A percentile compares a stretch with the other conserved stretches of the same genome.
phyloP scores from a whole-genome alignment of 208 protist genomes.

The Trichomonas vaginalis region DNA sequence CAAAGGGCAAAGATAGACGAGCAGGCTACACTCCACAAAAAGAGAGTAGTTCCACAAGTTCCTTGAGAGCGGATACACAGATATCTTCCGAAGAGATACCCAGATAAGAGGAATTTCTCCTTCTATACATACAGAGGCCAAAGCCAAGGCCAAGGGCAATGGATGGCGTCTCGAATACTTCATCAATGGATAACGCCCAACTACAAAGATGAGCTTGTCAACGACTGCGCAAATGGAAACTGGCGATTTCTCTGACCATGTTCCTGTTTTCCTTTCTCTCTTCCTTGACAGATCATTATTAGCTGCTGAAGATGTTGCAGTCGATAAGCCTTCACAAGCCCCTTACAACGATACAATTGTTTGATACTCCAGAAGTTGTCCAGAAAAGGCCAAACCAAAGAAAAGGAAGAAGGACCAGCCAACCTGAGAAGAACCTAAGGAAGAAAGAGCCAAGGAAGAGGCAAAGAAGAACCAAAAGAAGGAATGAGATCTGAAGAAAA shows the following conservation, averaged over 20 bases:
- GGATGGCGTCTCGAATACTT: background rate
- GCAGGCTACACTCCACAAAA: constrained; percentile 9
- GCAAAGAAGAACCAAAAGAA: too few species aligned
- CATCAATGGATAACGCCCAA: background rate
- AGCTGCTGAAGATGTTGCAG: background rate
- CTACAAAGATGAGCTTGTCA: background rate
- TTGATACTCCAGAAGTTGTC: background rate
- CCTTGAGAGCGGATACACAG: background rate
- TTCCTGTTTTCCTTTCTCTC: background rate
- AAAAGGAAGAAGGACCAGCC: background rate
- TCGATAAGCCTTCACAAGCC: background rate
- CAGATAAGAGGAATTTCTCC: background rate
- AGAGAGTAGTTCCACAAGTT: background rate
- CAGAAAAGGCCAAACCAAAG: background rate
- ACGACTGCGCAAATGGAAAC: background rate
- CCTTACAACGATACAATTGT: background rate
- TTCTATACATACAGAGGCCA: background rate
- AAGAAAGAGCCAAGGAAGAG: background rate
- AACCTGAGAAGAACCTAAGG: background rate
- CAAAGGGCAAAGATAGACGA: background rate
- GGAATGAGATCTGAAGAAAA: background rate
- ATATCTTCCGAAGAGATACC: background rate
- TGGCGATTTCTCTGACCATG: background rate
- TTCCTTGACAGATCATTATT: background rate
- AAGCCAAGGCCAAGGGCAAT: background rate